phyloP scores from a whole-genome alignment of 2,329 filamentous ascomycete genomes.

The Fusarium sp. region DNA sequence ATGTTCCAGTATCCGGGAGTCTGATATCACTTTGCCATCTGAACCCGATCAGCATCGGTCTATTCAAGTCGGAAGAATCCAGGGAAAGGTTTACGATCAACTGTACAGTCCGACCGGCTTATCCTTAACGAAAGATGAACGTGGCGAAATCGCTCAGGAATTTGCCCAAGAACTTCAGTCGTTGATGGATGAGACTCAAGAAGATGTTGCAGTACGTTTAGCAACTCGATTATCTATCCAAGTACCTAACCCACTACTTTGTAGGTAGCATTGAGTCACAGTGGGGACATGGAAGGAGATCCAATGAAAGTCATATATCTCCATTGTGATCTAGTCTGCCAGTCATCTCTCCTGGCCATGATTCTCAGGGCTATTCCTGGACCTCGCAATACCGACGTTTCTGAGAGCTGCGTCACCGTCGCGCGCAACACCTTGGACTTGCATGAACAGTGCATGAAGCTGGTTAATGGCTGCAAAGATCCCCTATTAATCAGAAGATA shows the following conservation, averaged over 20 bases:
- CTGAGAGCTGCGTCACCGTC: conserved; percentile 51
- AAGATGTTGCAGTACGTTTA: conserved; percentile 25
- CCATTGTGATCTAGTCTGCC: conserved; percentile 54
- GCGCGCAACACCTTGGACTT: conserved; percentile 55
- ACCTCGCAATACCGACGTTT: background rate
- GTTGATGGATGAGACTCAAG: conserved; percentile 28
- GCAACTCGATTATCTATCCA: rapidly evolving
- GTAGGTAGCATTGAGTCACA: conserved; percentile 17
- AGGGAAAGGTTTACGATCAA: conserved; percentile 54
- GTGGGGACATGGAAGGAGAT: conserved; percentile 17
- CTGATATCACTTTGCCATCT: conserved; percentile 49
- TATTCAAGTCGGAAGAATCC: conserved; percentile 46
- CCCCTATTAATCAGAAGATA: conserved; percentile 54
- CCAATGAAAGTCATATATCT: conserved; percentile 52
- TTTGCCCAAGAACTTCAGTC: conserved; percentile 27
- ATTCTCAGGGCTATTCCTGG: conserved; percentile 52
- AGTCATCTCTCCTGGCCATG: conserved; percentile 54
- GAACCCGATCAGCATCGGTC: conserved; percentile 35
- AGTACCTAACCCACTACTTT: background rate
- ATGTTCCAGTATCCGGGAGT: conserved; percentile 53
- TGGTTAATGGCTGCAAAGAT: conserved; percentile 47
- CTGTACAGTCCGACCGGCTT: conserved; percentile 51
- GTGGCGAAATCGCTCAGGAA: background rate
- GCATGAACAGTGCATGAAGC: conserved; percentile 53
- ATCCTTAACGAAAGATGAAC: background rate